Conservation (phyloP, 441 rosid species). For the Adansonia rubrostipa region DNA sequence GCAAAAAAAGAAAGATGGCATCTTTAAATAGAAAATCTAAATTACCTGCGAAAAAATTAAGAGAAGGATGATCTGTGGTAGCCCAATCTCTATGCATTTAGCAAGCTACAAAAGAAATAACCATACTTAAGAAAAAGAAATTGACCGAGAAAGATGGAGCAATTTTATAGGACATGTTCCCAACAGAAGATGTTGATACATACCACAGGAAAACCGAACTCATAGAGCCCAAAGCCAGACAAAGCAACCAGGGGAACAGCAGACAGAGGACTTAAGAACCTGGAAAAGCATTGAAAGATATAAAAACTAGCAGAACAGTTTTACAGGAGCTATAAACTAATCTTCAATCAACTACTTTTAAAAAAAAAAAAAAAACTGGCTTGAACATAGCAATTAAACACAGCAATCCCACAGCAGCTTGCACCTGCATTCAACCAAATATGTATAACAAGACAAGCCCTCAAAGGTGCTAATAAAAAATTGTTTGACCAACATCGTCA, state of each 20-base stretch:
- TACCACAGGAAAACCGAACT: conserved; percentile 78
- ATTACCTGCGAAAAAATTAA: conserved; percentile 66
- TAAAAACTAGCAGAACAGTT: conserved; percentile 3
- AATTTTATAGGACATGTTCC: neutral
- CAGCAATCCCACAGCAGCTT: neutral
- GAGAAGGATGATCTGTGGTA: conserved; percentile 65
- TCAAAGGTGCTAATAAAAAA: neutral
- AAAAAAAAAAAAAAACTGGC: too few relatives aligned
- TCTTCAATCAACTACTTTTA: neutral
- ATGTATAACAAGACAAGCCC: neutral
- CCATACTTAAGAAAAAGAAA: neutral
- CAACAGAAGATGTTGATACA: conserved; percentile 24
- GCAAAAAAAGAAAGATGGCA: neutral
- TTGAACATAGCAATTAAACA: neutral
- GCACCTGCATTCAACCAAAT: neutral
- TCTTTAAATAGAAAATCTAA: neutral
- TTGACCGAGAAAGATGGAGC: neutral
- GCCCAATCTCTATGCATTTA: conserved; percentile 74
- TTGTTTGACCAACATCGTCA: neutral
- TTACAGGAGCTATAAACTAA: too few relatives aligned
- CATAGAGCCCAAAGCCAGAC: conserved; percentile 71
- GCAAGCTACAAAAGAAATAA: conserved; percentile 51
- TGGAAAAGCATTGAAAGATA: conserved; percentile 30
- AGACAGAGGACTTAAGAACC: conserved; percentile 69
- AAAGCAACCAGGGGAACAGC: conserved; percentile 68